Evolutionary conservation across 306 rosid genomes (phyloP), one percentile per base, ranked within the genome.

Genomic region (Trifolium dubium): DNA sequence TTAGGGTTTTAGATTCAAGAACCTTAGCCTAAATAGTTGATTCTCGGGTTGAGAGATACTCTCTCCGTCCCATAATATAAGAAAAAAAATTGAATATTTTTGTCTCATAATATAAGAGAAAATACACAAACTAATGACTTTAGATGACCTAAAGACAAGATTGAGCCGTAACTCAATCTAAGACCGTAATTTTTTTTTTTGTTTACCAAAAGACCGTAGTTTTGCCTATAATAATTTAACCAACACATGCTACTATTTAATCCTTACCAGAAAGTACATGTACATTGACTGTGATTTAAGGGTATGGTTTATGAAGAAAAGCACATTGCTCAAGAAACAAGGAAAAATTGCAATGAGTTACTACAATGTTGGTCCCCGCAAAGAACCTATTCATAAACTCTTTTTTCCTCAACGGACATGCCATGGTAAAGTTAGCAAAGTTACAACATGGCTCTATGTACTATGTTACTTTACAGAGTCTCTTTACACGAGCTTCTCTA

Each of bases 231-330:
- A 55, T 6, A 41, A 37, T 58, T 82, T 78, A 49, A 68, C 80
- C 74, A 47, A 78, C 71, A 73, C 77, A 34, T 67, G 58, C 71
- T 29, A 58, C 71, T 61, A 66, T 65, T 71, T 51, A 81, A 71
- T 32, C 67, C 75, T 66, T 39, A 67, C 77, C 67, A 47, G 69
- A 61, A 73, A 62, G 54, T 39, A 37, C 44, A 35, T 17, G 54
- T 39, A 37, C 44, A 35, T 17, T 49, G 5, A 66, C 3, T 59
- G 2, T 8, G 64, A 62, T 41, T 55, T 40, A 14, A 40, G 4
- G 18, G 6, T 47, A 23, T 23, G 23, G 23, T 23, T 23, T 14
- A 51, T 3, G 18, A 64, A 41, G 11, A 34, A 53, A 51, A 63
- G 14, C 3, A 31, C 65, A 15, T 55, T 34, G 71, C 12, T 35